A percentile compares a stretch with the other conserved stretches of the same genome.
Conservation (phyloP, 2,329 filamentous ascomycete species). For the Rugonectria rugulosa region DNA sequence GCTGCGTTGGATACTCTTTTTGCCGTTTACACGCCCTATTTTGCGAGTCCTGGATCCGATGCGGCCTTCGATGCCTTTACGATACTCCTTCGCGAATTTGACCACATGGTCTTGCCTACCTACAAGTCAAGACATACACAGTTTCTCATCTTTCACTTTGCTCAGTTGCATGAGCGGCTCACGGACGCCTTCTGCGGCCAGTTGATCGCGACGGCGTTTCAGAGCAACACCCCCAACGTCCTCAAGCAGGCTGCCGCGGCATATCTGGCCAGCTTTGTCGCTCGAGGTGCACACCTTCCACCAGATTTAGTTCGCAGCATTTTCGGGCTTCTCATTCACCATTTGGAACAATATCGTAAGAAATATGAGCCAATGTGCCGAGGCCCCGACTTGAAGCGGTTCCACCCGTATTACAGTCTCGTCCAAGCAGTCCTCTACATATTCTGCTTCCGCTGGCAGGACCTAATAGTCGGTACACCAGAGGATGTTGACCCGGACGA, state of each 20-base stretch:
- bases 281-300: conserved; percentile 84
- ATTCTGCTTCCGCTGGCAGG: conserved; percentile 97
- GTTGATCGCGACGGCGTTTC: conserved; percentile 59
- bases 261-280: conserved; percentile 94
- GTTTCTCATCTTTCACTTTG: conserved; percentile 95
- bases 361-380: conserved; percentile 77
- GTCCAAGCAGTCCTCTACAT: conserved; percentile 93
- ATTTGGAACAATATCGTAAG: conserved; percentile 78
- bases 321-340: conserved; percentile 78
- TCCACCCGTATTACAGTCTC: conserved; percentile 84
- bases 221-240: conserved; percentile 74
- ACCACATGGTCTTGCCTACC: conserved; percentile 86
- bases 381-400: conserved; percentile 85
- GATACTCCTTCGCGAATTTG: conserved; percentile 84
- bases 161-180: conserved; percentile 79
- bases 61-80: conserved; percentile 77
- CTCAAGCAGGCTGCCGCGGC: conserved; percentile 85
- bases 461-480: conserved; percentile 73
- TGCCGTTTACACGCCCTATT: conserved; percentile 77
- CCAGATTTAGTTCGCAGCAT: conserved; percentile 80
- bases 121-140: conserved; percentile 93
- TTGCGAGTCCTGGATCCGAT: conserved; percentile 72
- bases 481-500: conserved; percentile 70
- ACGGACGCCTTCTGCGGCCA: conserved; percentile 84
- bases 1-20: conserved; percentile 89